A percentile compares a stretch with the other conserved stretches of the same genome.
phyloP scores from a whole-genome alignment of 106 monocot species.

The Cymbidium sinense region DNA sequence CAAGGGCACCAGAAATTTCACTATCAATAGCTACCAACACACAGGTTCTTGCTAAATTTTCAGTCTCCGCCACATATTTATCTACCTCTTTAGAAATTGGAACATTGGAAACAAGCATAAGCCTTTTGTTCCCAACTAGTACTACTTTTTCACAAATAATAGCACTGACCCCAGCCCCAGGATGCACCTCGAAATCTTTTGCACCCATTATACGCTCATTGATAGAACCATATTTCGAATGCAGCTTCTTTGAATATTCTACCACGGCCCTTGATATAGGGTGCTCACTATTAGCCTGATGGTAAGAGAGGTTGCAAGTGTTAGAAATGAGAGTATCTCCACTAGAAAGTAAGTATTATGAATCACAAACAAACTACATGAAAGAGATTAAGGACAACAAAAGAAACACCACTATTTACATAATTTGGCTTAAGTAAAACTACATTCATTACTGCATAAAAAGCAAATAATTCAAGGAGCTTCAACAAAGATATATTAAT shows the following conservation, averaged over 20 bases:
- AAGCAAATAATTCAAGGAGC: no score
- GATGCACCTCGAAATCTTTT: slow-evolving; percentile 70
- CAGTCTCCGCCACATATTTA: slow-evolving; percentile 42
- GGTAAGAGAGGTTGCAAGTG: neutral
- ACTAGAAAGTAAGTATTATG: no score
- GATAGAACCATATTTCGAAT: slow-evolving; percentile 35
- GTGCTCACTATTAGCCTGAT: slow-evolving; percentile 80
- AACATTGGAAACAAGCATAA: slow-evolving; percentile 53
- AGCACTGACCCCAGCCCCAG: slow-evolving; percentile 59
- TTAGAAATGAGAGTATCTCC: no score
- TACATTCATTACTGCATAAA: no score
- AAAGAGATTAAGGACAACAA: neutral
- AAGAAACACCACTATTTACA: neutral
- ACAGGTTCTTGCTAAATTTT: slow-evolving; percentile 63
- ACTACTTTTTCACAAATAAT: slow-evolving; percentile 32
- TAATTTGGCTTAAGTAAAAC: neutral
- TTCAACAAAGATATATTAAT: no score
- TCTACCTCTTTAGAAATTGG: slow-evolving; percentile 35
- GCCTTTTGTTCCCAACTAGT: slow-evolving; percentile 68
- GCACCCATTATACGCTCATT: slow-evolving; percentile 24
- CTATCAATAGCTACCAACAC: slow-evolving; percentile 66
- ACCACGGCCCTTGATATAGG: slow-evolving; percentile 80
- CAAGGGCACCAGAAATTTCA: slow-evolving; percentile 58
- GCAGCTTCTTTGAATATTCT: slow-evolving; percentile 52
- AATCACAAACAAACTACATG: neutral